Conservation (phyloP, 306 rosid genomes). For the Canavalia gladiata region DNA sequence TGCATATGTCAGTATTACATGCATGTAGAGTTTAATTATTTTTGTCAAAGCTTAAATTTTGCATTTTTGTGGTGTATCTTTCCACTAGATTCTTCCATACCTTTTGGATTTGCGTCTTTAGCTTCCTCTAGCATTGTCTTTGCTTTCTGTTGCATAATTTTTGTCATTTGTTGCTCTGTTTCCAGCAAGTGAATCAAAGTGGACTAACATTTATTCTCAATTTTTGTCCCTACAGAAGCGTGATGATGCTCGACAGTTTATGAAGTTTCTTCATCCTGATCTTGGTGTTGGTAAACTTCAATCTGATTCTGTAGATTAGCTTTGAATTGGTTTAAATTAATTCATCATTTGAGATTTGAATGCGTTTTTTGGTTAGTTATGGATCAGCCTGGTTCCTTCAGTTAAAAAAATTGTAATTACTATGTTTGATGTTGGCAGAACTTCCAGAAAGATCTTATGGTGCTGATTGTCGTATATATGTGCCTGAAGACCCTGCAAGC, state of each 20-base stretch:
- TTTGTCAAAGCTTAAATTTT: neutral
- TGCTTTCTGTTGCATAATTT: slow-evolving; percentile 17
- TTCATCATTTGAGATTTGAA: slow-evolving; percentile 27
- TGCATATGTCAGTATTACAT: slow-evolving; percentile 1
- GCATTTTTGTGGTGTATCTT: slow-evolving; percentile 19
- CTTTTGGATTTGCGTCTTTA: slow-evolving; percentile 30
- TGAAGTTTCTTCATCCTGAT: slow-evolving; percentile 99
- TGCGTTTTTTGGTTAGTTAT: slow-evolving; percentile 20
- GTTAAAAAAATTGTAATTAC: slow-evolving; percentile 36
- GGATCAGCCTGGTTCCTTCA: neutral
- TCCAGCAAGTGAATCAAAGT: slow-evolving; percentile 30
- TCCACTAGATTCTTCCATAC: neutral
- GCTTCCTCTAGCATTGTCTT: slow-evolving; percentile 9
- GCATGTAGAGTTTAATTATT: neutral
- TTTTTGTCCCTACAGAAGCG: slow-evolving; percentile 71
- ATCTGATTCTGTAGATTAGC: slow-evolving; percentile 40
- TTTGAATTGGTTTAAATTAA: slow-evolving; percentile 22
- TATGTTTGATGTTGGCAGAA: slow-evolving; percentile 64
- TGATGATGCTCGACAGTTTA: slow-evolving; percentile 95
- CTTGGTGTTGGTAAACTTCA: slow-evolving; percentile 88
- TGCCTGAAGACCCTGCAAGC: slow-evolving; percentile 89
- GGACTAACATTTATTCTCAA: slow-evolving; percentile 36
- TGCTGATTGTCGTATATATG: slow-evolving; percentile 92
- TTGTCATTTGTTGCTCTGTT: slow-evolving; percentile 23
- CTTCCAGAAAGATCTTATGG: slow-evolving; percentile 99